Percentiles rank a stretch among this genome's conserved stretches.
phyloP scores from a whole-genome alignment of 805 yeast species.

The Hanseniaspora jakobsenii region DNA sequence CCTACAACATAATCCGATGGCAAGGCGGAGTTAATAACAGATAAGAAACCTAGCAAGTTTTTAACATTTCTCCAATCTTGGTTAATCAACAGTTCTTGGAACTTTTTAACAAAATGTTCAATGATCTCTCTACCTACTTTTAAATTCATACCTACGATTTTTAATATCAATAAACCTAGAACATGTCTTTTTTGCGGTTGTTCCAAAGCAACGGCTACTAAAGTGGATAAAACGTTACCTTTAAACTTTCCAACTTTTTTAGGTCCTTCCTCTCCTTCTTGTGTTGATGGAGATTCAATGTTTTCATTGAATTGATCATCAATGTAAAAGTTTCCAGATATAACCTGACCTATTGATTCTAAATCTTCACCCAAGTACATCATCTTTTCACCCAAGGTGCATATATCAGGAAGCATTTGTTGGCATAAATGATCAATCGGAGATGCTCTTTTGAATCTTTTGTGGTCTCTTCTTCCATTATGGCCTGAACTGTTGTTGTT shows the following conservation, averaged over 20 bases:
- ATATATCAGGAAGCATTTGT: conserved; percentile 39
- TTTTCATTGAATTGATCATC: no score
- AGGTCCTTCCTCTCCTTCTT: no score
- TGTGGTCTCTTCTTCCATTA: conserved; percentile 14
- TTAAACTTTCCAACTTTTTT: conserved; percentile 33
- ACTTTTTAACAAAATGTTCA: conserved; percentile 53
- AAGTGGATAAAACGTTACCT: conserved; percentile 45
- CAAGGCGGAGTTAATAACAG: conserved; percentile 52
- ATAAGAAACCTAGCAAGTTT: conserved; percentile 55
- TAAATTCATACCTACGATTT: conserved; percentile 51
- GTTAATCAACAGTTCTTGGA: conserved; percentile 31
- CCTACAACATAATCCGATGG: conserved; percentile 37
- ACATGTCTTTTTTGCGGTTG: conserved; percentile 83
- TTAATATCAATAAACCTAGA: conserved; percentile 54
- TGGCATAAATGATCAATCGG: conserved; percentile 33
- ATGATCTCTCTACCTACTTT: conserved; percentile 57
- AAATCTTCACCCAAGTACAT: conserved; percentile 47
- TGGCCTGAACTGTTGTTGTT: conserved; percentile 7
- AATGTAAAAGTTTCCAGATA: conserved; percentile 51
- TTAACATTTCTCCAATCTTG: conserved; percentile 55
- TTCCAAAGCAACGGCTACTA: conserved; percentile 61
- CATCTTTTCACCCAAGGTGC: conserved; percentile 47
- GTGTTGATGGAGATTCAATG: no score
- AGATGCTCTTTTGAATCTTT: conserved; percentile 9
- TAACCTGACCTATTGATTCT: conserved; percentile 55